Conservation (phyloP, 2,329 filamentous ascomycete genomes). For the Celoporthe dispersa region DNA sequence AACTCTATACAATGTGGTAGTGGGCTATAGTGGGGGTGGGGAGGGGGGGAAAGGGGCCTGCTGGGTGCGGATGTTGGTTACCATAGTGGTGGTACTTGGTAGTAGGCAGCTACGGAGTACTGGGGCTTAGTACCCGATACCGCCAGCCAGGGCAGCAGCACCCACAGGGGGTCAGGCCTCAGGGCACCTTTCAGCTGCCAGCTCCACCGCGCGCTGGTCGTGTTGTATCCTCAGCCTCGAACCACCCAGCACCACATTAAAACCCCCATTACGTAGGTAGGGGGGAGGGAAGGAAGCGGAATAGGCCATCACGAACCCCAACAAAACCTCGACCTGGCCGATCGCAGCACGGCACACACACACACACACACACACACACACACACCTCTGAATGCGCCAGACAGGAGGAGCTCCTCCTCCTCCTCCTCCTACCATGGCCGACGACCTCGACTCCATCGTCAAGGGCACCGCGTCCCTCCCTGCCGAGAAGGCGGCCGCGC, state of each 20-base stretch:
- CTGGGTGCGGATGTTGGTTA: background rate
- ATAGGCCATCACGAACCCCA: background rate
- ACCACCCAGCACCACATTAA: too few relatives aligned
- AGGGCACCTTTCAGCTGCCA: too few relatives aligned
- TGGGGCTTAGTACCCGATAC: too few relatives aligned
- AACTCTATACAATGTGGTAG: too few relatives aligned
- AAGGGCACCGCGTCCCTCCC: slow-evolving; percentile 78
- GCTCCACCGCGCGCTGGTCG: too few relatives aligned
- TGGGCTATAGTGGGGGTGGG: background rate
- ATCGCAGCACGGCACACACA: background rate
- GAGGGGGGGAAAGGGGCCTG: too few relatives aligned
- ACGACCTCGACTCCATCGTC: slow-evolving; percentile 83
- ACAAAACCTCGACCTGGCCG: background rate
- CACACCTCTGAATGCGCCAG: background rate
- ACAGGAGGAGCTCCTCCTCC: slow-evolving; percentile 1
- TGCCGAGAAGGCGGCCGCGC: slow-evolving; percentile 54
- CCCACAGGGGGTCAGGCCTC: too few relatives aligned
- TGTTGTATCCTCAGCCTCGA: too few relatives aligned
- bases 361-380: too few relatives aligned
- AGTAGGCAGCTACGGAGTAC: too few relatives aligned
- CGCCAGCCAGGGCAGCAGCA: too few relatives aligned
- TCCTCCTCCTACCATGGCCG: slow-evolving; percentile 55
- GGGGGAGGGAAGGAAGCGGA: background rate
- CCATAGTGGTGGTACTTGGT: too few relatives aligned
- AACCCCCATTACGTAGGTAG: background rate